Evolutionary conservation across 306 rosid species (phyloP).

Genomic region (Quercus variabilis): DNA sequence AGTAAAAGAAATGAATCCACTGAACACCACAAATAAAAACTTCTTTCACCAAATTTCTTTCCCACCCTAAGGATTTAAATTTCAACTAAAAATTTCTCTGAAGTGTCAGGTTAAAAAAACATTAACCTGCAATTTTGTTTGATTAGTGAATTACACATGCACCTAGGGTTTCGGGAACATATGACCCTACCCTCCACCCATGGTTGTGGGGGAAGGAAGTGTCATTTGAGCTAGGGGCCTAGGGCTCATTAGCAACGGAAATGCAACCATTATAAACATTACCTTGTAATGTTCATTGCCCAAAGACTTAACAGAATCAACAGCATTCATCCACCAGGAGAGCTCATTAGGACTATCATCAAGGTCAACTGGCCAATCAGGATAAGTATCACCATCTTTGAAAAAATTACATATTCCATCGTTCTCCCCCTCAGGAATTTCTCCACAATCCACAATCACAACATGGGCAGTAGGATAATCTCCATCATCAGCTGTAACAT

Average conservation of each 20-base stretch:
- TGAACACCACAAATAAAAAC: background rate
- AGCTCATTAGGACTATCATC: conserved; percentile 60
- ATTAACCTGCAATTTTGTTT: background rate
- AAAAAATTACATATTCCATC: conserved; percentile 80
- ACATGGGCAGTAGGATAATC: conserved; percentile 58
- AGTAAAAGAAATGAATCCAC: background rate
- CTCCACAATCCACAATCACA: conserved; percentile 67
- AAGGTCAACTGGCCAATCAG: conserved; percentile 94
- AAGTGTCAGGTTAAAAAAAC: background rate
- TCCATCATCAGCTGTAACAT: conserved; percentile 37
- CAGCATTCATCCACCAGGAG: conserved; percentile 80
- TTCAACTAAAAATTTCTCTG: background rate
- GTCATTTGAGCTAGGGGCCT: no score
- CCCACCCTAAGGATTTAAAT: background rate
- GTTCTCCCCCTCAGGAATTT: conserved; percentile 61
- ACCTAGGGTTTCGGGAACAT: no score
- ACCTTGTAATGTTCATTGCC: conserved; percentile 84
- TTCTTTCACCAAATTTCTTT: background rate
- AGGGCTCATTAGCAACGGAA: background rate
- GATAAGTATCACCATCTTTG: conserved; percentile 80
- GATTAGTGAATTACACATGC: no score
- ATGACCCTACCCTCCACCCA: no score
- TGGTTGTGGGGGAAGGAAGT: no score
- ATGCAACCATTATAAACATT: background rate
- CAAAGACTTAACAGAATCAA: conserved; percentile 61